Evolutionary conservation across 768 basidiomycete species (phyloP).

Genomic region (Hericium coralloides): DNA sequence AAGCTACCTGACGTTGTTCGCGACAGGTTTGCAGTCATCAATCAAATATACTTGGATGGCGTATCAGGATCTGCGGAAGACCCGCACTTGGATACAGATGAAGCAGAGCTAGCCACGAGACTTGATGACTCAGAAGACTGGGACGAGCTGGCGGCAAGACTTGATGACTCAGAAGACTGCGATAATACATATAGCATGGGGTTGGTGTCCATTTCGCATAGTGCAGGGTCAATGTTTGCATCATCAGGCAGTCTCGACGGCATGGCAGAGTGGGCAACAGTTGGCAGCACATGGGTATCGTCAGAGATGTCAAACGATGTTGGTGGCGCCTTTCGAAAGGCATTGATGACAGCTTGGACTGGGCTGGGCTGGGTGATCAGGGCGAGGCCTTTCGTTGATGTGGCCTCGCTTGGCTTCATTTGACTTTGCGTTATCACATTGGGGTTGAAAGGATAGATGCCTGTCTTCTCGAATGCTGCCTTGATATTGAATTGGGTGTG

Average conservation of each 20-base stretch:
- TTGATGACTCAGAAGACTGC: no score
- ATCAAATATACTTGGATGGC: neutral
- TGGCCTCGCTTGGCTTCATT: neutral
- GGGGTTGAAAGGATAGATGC: neutral
- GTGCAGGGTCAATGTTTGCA: neutral
- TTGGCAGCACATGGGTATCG: neutral
- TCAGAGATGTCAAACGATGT: neutral
- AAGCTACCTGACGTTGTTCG: neutral
- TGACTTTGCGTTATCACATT: neutral
- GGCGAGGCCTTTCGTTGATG: neutral
- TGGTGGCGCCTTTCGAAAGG: neutral
- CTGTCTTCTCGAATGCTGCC: neutral
- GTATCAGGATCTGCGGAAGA: neutral
- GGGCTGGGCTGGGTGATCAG: neutral
- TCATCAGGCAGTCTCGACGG: conserved; percentile 25
- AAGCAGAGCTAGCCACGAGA: no score
- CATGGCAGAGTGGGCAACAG: neutral
- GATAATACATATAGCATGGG: neutral
- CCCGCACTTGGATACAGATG: neutral
- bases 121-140: no score
- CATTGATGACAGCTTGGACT: neutral
- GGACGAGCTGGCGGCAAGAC: no score
- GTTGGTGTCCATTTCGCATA: no score
- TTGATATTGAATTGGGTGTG: neutral
- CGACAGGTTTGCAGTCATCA: neutral